These are phyloP conservation scores for Dendrostoma leiphaemia DNA, from an alignment of 2,329 filamentous ascomycete genomes.

Conservation along the genomic window DNA sequence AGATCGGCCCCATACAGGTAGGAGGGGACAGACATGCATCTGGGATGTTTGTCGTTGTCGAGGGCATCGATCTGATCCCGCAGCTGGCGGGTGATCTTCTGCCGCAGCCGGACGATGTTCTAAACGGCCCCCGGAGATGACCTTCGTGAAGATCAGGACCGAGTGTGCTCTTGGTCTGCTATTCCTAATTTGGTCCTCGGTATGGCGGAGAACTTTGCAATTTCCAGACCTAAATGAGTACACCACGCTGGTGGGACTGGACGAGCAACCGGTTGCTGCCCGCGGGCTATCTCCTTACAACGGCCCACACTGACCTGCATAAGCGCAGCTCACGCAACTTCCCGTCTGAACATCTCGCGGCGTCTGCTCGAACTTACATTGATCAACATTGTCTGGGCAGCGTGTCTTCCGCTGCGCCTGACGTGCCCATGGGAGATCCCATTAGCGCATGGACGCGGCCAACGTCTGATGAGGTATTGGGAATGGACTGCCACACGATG, in stretches of 20 bases:
- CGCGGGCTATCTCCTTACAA: neutral
- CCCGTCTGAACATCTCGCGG: slow-evolving; percentile 1
- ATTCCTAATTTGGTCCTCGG: slow-evolving; percentile 11
- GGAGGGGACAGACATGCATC: neutral
- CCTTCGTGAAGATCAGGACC: neutral
- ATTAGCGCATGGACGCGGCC: neutral
- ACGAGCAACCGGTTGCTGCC: slow-evolving; percentile 1
- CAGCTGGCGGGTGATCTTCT: neutral
- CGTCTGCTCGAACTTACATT: neutral
- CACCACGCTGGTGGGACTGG: slow-evolving; percentile 18
- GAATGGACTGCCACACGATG: neutral
- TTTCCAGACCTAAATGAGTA: slow-evolving; percentile 19
- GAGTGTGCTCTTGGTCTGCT: neutral
- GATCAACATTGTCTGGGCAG: no score
- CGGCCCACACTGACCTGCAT: slow-evolving; percentile 17
- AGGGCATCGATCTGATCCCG: neutral
- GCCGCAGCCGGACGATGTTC: neutral
- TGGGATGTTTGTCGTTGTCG: neutral
- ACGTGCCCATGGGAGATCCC: no score
- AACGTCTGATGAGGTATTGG: neutral
- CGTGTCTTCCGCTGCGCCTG: no score
- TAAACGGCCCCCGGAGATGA: neutral
- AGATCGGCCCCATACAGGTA: neutral
- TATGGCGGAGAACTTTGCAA: slow-evolving; percentile 9
- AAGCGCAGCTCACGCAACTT: slow-evolving; percentile 22